These are phyloP conservation scores for Austroboletus niveus DNA, from an alignment of 1,284 basidiomycete genomes.

Conservation along the genomic window DNA sequence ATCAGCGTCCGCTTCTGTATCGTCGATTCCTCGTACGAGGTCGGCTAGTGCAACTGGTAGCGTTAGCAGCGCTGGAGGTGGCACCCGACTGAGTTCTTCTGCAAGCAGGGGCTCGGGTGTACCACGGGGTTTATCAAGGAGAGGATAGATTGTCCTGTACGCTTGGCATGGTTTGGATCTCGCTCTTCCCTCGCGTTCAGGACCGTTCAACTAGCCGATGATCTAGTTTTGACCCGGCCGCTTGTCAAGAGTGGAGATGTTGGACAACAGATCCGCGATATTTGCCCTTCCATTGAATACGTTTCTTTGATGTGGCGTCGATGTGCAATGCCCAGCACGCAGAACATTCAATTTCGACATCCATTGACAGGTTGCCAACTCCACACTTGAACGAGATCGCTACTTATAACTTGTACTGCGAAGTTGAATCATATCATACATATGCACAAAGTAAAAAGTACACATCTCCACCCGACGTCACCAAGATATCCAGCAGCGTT, in stretches of 20 bases:
- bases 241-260: too few relatives aligned
- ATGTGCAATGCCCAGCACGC: too few relatives aligned
- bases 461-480: not conserved
- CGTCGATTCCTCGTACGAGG: conserved; percentile 23
- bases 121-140: conserved; percentile 25
- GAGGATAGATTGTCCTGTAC: conserved; percentile 12
- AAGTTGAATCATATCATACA: not conserved
- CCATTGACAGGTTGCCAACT: not conserved
- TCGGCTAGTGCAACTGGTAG: conserved; percentile 30
- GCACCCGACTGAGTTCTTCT: conserved; percentile 25
- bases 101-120: conserved; percentile 27
- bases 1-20: conserved; percentile 20
- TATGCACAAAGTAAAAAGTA: conserved; percentile 4
- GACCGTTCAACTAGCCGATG: too few relatives aligned
- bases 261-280: not conserved
- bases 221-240: too few relatives aligned
- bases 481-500: too few relatives aligned
- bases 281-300: too few relatives aligned
- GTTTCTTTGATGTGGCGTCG: too few relatives aligned
- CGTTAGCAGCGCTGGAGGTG: conserved; percentile 9
- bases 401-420: not conserved
- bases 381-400: too few relatives aligned
- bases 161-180: not conserved
- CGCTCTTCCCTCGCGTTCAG: not conserved
- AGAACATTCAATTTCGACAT: not conserved